Base-by-base conservation (phyloP, 331 rosid species). In the Rosa hybrid region DNA sequence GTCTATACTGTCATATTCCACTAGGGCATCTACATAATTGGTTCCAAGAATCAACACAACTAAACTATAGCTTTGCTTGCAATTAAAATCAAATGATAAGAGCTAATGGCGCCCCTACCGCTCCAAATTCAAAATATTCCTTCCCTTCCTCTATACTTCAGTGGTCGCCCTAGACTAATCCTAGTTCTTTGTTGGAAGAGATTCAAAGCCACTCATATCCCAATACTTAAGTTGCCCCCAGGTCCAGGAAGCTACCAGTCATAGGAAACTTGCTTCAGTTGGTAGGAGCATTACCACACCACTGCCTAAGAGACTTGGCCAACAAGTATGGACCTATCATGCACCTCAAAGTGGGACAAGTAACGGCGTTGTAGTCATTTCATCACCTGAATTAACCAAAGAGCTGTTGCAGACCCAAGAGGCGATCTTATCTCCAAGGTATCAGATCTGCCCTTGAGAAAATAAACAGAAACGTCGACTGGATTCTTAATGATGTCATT, bases 221-320 rank as follows among this genome's bases (percentile, higher is more conserved):
- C 50, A 1, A 46, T 69, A 30, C 34, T 30, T 69, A n/a, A 51
- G 74, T 48, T 69, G n/a, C 86, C 87, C 6, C 89, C 91, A 12
- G 86, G 90, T 42, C 90, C 94, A 12, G 82, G 71, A 62, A 86
- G 74, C 73, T 85, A 3, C 88, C 89, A 10, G 3, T 86, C 5
- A 78, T 86, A 23, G 90, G 89, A 7, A 90, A 90, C 87, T 38
- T 85, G 21, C 89, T 79, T 51, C 89, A 83, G 50, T 83, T 86
- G 44, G 10, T 41, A 0, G 77, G 84, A 2, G 23, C 81, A 41
- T 8, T 69, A 1, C 89, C 83, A 27, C 80, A 71, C 68, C 72
- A 12, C 30, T 18, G 18, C 23, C 30, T 77, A 18, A 21, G 68
- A 63, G 45, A 54, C 3, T 54, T 83, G 79, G 80, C 48, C 13